Percentiles rank a stretch among this genome's conserved stretches.
Evolutionary conservation across 257 asterid species (phyloP).

Genomic region (Perilla frutescens): DNA sequence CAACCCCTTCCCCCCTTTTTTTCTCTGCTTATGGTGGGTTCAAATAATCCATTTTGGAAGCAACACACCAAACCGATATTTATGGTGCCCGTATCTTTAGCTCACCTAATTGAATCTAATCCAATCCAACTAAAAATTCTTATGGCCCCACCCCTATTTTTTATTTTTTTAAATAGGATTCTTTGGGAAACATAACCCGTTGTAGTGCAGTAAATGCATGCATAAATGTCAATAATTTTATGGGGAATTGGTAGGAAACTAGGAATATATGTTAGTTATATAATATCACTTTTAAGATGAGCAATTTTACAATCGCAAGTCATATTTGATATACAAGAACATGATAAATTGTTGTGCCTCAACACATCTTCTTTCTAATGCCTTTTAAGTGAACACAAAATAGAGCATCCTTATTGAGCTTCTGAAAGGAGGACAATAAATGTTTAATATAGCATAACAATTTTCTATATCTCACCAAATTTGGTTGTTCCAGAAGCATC

Average conservation of each 20-base stretch:
- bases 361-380: slow-evolving; percentile 10
- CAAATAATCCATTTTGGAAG: neutral
- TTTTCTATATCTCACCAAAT: slow-evolving; percentile 56
- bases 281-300: slow-evolving; percentile 9
- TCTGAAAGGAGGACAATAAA: slow-evolving; percentile 19
- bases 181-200: no score
- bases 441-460: slow-evolving; percentile 17
- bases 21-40: neutral
- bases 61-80: neutral
- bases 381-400: slow-evolving; percentile 25
- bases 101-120: no score
- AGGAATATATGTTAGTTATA: no score
- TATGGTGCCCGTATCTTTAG: neutral
- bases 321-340: neutral
- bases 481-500: slow-evolving; percentile 61
- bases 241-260: no score
- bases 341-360: slow-evolving; percentile 13
- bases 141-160: no score
- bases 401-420: slow-evolving; percentile 32
- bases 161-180: no score
- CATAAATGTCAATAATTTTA: no score
- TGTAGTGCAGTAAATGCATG: no score
- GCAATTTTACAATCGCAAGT: neutral
- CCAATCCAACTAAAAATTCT: no score
- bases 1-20: no score